Base-by-base conservation (phyloP, 1,139 yeast species). In the Blastobotrys capitulatus region DNA sequence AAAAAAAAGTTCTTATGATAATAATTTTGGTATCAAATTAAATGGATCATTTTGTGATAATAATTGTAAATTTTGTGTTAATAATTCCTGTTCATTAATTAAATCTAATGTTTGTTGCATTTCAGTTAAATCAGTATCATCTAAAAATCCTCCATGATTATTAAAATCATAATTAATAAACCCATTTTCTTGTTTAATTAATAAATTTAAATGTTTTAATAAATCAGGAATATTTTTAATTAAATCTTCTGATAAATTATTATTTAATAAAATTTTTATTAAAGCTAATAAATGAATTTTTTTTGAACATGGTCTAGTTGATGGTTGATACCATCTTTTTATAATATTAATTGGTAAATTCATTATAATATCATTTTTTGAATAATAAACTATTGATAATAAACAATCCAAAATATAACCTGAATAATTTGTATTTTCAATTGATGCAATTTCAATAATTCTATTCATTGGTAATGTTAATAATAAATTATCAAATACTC, bases 41-140 rank as follows among this genome's bases (percentile, higher is more conserved):
- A 20, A 36, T 36, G 5, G 26, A 27, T 18, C 18, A 10, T 38
- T 18, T 5, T 5, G 26, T 6, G 27, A 32, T n/a, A 42, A 19
- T 29, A 18, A 26, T 37, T 13, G 47, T 6, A 37, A 20, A 13
- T 41, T 9, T 18, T 13, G 37, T 45, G 29, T 36, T 37, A 22
- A 19, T 36, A 44, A n/a, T 22, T 29, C 20, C 4, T 44, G 3
- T 18, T 18, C 8, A 38, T 38, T 20, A 6, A 44, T 29, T 26
- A 6, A 10, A 16, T 44, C 47, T 20, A 44, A 22, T 2, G 47
- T 4, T 19, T 37, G 19, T 16, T 44, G 47, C 47, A 44, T 44
- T 10, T 37, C 47, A n/a, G 42, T 37, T 31, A 44, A 25, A 31
- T 44, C 47, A 10, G 38, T 22, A 20, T 44, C 47, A 13, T 19